These are phyloP conservation scores for Limnanthes douglasii DNA, from an alignment of 345 rosid genomes.

Conservation along the genomic window DNA sequence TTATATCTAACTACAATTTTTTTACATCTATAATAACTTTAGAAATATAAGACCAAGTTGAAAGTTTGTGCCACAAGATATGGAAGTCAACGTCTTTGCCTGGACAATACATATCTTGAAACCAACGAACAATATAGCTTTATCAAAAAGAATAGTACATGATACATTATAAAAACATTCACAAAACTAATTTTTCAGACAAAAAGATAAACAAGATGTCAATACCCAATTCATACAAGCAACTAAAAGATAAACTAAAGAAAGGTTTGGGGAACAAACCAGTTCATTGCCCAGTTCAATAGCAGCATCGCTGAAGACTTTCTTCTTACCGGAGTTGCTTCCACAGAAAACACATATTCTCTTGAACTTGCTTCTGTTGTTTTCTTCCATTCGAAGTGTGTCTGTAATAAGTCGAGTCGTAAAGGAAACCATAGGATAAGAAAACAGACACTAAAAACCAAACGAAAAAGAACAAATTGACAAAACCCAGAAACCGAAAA, in stretches of 20 bases:
- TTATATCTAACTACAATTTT: conserved; percentile 1
- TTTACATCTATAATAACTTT: not conserved
- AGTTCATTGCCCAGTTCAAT: conserved; percentile 85
- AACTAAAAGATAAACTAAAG: conserved; percentile 2
- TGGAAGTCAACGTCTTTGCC: not conserved
- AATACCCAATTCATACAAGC: not conserved
- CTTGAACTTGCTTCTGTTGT: conserved; percentile 35
- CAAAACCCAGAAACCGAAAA: too few species aligned
- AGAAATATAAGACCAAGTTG: conserved; percentile 4
- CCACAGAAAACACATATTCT: conserved; percentile 93
- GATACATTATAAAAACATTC: conserved; percentile 4
- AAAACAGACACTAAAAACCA: conserved; percentile 1
- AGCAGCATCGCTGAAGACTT: conserved; percentile 86
- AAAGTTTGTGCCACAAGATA: not conserved
- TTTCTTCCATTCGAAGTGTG: conserved; percentile 35
- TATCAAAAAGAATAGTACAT: conserved; percentile 1
- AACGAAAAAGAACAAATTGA: conserved; percentile 9
- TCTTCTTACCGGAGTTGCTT: conserved; percentile 71
- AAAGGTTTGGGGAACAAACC: conserved; percentile 29
- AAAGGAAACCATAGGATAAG: not conserved
- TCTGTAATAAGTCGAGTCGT: conserved; percentile 13
- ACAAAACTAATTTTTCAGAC: conserved; percentile 5
- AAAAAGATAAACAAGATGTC: not conserved
- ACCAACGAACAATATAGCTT: conserved; percentile 6
- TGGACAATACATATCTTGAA: conserved; percentile 5